phyloP scores from a whole-genome alignment of 257 asterid genomes.

The Solanum chiquidenum region DNA sequence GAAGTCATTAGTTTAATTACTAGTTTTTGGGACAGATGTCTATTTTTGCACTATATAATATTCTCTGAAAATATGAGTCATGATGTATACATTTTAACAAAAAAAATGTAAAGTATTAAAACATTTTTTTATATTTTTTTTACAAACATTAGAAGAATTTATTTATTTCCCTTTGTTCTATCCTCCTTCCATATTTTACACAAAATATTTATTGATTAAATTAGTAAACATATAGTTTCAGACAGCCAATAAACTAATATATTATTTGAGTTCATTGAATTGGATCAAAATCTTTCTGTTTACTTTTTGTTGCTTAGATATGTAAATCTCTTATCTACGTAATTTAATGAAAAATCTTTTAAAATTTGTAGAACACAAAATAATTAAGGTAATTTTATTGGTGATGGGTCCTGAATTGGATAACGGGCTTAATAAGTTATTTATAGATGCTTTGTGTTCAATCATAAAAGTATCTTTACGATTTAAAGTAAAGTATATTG shows the following conservation, averaged over 20 bases:
- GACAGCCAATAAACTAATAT: not conserved
- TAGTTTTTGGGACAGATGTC: not conserved
- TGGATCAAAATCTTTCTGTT: not conserved
- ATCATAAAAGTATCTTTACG: not conserved
- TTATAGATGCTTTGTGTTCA: not conserved
- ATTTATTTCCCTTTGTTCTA: not conserved
- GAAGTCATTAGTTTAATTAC: not conserved
- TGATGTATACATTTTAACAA: not conserved
- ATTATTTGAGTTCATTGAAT: not conserved
- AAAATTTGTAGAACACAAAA: not conserved
- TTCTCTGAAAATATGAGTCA: not conserved
- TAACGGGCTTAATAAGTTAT: rapidly evolving
- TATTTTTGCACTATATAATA: not conserved
- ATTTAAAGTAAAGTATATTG: not conserved
- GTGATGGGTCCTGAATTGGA: not conserved
- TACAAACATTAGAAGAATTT: not conserved
- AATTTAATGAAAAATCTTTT: not conserved
- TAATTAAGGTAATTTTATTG: too few relatives aligned
- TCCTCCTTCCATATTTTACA: not conserved
- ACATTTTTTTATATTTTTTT: not conserved
- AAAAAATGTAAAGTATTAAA: not conserved
- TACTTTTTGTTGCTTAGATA: not conserved
- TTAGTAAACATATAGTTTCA: not conserved
- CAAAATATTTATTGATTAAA: not conserved
- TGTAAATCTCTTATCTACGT: not conserved